These are phyloP conservation scores for Mortierella sp. DNA, from an alignment of 371 early-diverging fungal genomes.

Conservation along the genomic window DNA sequence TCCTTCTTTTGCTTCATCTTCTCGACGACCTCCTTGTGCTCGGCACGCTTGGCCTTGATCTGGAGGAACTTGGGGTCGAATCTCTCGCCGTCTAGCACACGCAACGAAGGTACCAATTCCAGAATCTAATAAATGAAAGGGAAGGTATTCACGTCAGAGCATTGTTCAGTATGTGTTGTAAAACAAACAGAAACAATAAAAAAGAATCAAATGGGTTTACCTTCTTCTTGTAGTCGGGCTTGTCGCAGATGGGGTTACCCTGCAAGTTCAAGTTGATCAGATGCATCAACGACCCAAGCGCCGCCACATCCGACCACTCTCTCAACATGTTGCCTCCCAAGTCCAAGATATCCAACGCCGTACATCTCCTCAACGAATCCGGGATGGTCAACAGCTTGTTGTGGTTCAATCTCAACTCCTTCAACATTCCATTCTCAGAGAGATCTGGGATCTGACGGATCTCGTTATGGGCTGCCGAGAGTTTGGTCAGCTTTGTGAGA, in stretches of 20 bases:
- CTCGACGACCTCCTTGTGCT: constrained; percentile 49
- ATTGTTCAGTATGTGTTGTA: not conserved
- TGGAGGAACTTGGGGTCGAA: constrained; percentile 85
- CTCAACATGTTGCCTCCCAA: constrained; percentile 79
- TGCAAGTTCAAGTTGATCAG: constrained; percentile 83
- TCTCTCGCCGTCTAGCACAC: constrained; percentile 85
- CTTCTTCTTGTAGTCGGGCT: constrained; percentile 75
- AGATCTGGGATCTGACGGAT: constrained; percentile 79
- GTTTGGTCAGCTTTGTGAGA: constrained; percentile 75
- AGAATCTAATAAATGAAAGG: constrained; percentile 60
- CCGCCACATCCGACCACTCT: constrained; percentile 76
- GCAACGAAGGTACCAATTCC: constrained; percentile 76
- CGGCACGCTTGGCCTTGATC: constrained; percentile 63
- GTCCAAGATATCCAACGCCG: constrained; percentile 78
- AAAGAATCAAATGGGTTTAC: constrained; percentile 42
- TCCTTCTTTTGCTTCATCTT: constrained; percentile 49
- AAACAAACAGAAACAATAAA: not conserved
- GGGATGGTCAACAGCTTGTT: constrained; percentile 80
- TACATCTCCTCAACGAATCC: constrained; percentile 67
- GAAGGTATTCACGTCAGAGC: not conserved
- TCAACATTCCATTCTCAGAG: constrained; percentile 65
- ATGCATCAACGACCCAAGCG: constrained; percentile 69
- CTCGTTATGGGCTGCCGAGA: constrained; percentile 83
- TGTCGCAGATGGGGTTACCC: constrained; percentile 82
- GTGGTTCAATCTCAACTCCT: constrained; percentile 85